Percentiles rank a stretch among this genome's conserved stretches.
These are phyloP conservation scores for Corylus heterophylla DNA, from an alignment of 306 rosid genomes.

Conservation along the genomic window DNA sequence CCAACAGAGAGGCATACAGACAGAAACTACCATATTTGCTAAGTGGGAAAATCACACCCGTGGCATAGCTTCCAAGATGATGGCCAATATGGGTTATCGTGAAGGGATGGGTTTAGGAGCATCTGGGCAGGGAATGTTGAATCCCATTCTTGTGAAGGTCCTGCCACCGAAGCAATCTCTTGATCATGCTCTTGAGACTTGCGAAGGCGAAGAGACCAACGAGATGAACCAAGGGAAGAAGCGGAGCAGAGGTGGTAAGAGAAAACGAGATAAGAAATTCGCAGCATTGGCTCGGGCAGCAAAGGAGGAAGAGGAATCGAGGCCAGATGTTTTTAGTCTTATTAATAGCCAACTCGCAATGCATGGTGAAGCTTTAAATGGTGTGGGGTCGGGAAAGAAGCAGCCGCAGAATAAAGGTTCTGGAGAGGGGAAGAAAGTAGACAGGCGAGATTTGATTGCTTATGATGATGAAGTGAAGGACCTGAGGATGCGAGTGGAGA, in stretches of 20 bases:
- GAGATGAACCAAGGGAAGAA: slow-evolving; percentile 52
- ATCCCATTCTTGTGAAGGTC: slow-evolving; percentile 74
- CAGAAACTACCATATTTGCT: slow-evolving; percentile 80
- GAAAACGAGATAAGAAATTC: slow-evolving; percentile 83
- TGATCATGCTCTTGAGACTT: slow-evolving; percentile 70
- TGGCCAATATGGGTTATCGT: slow-evolving; percentile 90
- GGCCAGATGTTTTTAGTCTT: slow-evolving; percentile 71
- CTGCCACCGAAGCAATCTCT: slow-evolving; percentile 92
- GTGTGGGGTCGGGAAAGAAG: slow-evolving; percentile 55
- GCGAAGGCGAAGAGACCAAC: slow-evolving; percentile 38
- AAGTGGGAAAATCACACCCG: slow-evolving; percentile 98
- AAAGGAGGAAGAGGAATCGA: slow-evolving; percentile 57
- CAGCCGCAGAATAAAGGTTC: slow-evolving; percentile 59
- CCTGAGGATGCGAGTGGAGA: slow-evolving; percentile 59
- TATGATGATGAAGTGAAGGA: slow-evolving; percentile 80
- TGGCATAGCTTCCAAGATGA: slow-evolving; percentile 96
- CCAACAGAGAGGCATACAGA: slow-evolving; percentile 75
- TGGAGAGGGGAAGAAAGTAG: slow-evolving; percentile 67
- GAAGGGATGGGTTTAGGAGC: slow-evolving; percentile 91
- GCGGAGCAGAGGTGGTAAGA: slow-evolving; percentile 87
- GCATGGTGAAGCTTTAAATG: slow-evolving; percentile 51
- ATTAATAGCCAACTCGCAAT: slow-evolving; percentile 79
- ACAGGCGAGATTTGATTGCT: slow-evolving; percentile 67
- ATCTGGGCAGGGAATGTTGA: slow-evolving; percentile 85
- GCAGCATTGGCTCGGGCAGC: slow-evolving; percentile 61